Evolutionary conservation across 1,284 basidiomycete species (phyloP), one percentile per base, ranked within the genome.

Genomic region (Puccinia coronata): DNA sequence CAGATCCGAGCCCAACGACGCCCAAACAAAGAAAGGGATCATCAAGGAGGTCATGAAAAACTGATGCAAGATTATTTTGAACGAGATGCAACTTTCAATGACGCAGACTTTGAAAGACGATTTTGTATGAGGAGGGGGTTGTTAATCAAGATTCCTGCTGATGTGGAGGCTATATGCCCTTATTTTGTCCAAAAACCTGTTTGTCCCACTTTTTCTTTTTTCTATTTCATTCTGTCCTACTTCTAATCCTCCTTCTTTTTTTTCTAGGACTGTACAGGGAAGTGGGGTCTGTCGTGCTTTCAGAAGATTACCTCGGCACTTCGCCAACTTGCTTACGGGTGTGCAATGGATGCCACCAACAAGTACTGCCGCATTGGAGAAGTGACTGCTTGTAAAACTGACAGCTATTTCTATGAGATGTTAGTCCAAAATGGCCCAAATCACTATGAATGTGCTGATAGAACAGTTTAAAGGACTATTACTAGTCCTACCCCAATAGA

Each of bases 41-140:
- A 57, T 41, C 23, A 31, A 4, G 31, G 57, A 39, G 71, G 71
- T 11, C 51, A 53, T n/a, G 28, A 25, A 55, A 73, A 18, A 18
- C 53, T 57, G 2, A 57, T 73, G 71, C 1, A 57, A n/a, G 71
- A 73, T 28, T 73, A 73, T 36, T 36, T 61, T 61, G 25, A 18
- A 4, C 8, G 4, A 3, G 20, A 61, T 61, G 25, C 57, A 61
- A 61, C n/a, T 28, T 61, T 28, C 57, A 28, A 61, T 28, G n/a
- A 61, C 11, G 8, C 2, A 5, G 57, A 61, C 20, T 61, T 61
- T 28, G 57, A 61, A 28, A 61, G 57, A 20, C 25, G 57, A 28
- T 61, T 61, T 25, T 20, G 57, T 28, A 23, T 61, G 6, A 5
- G 28, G 5, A 16, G 20, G 31, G 11, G 31, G 5, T 8, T 61